These are phyloP conservation scores for Pascua sp. DNA, from an alignment of 1,284 basidiomycete genomes.

Conservation along the genomic window DNA sequence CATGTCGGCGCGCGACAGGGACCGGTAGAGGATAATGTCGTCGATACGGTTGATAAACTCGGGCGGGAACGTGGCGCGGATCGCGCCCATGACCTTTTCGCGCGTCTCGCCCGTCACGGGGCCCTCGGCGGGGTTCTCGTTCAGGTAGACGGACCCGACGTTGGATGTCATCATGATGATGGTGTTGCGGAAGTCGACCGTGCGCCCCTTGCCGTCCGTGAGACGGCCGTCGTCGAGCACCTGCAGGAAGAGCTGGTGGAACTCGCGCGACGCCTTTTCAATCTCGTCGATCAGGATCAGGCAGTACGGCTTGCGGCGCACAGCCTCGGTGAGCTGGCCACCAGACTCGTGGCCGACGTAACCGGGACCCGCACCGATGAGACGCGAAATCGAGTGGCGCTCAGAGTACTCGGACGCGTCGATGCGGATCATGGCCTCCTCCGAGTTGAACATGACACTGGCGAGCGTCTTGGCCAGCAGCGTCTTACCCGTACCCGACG, in stretches of 20 bases:
- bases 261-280: conserved; percentile 57
- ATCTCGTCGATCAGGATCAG: conserved; percentile 52
- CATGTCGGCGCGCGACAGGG: conserved; percentile 53
- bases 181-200: conserved; percentile 49
- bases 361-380: conserved; percentile 57
- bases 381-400: conserved; percentile 55
- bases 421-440: conserved; percentile 58
- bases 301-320: conserved; percentile 52
- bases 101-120: conserved; percentile 45
- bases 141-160: conserved; percentile 55
- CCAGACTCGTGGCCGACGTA: conserved; percentile 59
- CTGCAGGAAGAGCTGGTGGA: conserved; percentile 58
- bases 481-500: conserved; percentile 58
- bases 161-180: conserved; percentile 58
- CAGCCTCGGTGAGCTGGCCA: conserved; percentile 55
- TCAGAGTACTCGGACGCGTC: conserved; percentile 56
- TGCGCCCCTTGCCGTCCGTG: conserved; percentile 51
- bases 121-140: conserved; percentile 53
- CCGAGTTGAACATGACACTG: conserved; percentile 56
- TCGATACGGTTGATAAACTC: conserved; percentile 58
- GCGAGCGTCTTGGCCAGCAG: conserved; percentile 55
- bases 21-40: conserved; percentile 56
- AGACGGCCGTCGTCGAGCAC: conserved; percentile 58
- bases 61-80: conserved; percentile 55
- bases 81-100: conserved; percentile 53